These are phyloP conservation scores for Stellera chamaejasme DNA, from an alignment of 345 rosid genomes.

Conservation along the genomic window DNA sequence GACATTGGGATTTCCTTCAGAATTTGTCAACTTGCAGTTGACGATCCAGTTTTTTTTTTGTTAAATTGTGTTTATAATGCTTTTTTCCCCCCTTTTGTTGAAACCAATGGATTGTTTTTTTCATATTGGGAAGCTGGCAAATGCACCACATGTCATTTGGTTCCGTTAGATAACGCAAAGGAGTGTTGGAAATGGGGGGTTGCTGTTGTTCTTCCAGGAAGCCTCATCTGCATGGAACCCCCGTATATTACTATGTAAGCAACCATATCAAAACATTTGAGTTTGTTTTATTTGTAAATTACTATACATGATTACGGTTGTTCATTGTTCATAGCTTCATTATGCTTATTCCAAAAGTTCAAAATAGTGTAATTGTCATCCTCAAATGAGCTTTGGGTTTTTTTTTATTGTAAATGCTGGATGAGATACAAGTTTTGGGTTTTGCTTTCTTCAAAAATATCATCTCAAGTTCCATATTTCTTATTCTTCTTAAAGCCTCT, in stretches of 20 bases:
- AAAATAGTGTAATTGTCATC: not conserved
- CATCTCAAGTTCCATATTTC: not conserved
- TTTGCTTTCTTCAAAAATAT: not conserved
- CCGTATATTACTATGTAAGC: constrained; percentile 79
- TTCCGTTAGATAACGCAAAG: constrained; percentile 18
- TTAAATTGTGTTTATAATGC: too few species aligned
- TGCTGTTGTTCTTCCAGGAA: constrained; percentile 82
- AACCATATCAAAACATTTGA: not conserved
- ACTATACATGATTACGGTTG: not conserved
- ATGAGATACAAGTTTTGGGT: not conserved
- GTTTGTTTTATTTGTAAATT: not conserved
- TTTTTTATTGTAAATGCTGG: too few species aligned
- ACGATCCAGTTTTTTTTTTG: too few species aligned
- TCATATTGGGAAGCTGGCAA: constrained; percentile 16
- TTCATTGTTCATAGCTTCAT: constrained; percentile 2
- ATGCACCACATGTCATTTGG: constrained; percentile 20
- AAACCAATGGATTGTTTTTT: not conserved
- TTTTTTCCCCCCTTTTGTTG: not conserved
- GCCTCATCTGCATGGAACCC: constrained; percentile 70
- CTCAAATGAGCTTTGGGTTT: not conserved
- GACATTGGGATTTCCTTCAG: too few species aligned
- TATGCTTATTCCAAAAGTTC: not conserved
- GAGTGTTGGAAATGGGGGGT: constrained; percentile 66
- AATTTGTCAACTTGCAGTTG: too few species aligned
- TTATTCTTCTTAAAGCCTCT: constrained; percentile 2